phyloP scores from a whole-genome alignment of 441 rosid species.

The Flueggea neowawraea region DNA sequence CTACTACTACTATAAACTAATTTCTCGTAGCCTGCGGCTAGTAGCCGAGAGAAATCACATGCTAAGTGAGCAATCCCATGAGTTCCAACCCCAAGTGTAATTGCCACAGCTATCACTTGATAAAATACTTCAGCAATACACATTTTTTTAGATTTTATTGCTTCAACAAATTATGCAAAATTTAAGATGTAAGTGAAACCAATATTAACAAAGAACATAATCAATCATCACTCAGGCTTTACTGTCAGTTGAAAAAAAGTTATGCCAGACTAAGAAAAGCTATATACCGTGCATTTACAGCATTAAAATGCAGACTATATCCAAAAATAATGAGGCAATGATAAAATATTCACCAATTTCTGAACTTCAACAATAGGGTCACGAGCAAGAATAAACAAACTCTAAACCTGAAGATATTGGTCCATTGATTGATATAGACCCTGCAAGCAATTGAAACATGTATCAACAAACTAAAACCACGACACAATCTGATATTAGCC shows the following conservation, averaged over 20 bases:
- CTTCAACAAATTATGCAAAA: no score
- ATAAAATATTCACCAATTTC: slow-evolving; percentile 60
- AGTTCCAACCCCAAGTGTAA: no score
- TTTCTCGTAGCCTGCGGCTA: no score
- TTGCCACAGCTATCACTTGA: no score
- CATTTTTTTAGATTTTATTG: no score
- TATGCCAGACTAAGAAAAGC: background rate
- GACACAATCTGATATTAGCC: no score
- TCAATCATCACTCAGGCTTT: background rate
- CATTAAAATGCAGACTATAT: background rate
- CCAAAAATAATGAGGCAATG: background rate
- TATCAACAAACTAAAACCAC: slow-evolving; percentile 4
- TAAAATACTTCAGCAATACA: no score
- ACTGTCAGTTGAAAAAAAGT: background rate
- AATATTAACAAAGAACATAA: no score
- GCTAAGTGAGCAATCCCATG: no score
- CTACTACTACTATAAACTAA: no score
- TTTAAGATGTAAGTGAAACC: no score
- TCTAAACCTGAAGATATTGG: slow-evolving; percentile 88
- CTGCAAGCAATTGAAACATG: slow-evolving; percentile 33
- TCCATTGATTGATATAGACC: slow-evolving; percentile 82
- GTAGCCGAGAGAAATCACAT: no score
- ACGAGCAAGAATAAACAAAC: slow-evolving; percentile 85
- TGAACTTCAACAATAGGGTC: slow-evolving; percentile 87
- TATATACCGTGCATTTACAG: background rate